Percentiles rank a stretch among this genome's conserved stretches.
Evolutionary conservation across 2,329 filamentous ascomycete genomes (phyloP).

Genomic region (Colletotrichum shisoi): DNA sequence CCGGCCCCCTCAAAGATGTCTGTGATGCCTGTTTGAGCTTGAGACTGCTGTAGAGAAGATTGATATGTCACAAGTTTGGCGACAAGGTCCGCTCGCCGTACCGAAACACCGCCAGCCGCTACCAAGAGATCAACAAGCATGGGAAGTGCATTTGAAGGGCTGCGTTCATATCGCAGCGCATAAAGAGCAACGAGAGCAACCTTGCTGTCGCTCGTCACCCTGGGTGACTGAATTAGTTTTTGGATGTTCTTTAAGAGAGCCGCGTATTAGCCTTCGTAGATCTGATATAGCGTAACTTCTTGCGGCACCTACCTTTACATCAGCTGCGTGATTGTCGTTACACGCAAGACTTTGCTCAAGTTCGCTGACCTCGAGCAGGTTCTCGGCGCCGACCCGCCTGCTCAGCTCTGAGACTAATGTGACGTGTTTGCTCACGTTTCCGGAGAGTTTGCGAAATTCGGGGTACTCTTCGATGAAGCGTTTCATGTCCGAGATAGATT

Average conservation of each 20-base stretch:
- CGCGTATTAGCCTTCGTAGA: not conserved
- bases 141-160: conserved; percentile 81
- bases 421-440: conserved; percentile 98
- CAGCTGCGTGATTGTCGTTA: conserved; percentile 90
- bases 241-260: conserved; percentile 72
- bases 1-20: conserved; percentile 92
- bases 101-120: conserved; percentile 81
- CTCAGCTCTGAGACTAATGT: conserved; percentile 94
- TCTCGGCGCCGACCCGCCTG: conserved; percentile 83
- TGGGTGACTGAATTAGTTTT: conserved; percentile 80
- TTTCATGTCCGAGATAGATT: conserved; percentile 98
- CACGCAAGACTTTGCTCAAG: conserved; percentile 96
- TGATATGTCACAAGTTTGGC: conserved; percentile 85
- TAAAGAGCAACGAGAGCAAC: conserved; percentile 92
- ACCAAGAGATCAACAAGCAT: conserved; percentile 86
- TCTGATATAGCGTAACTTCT: not conserved
- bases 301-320: conserved; percentile 75
- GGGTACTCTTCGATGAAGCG: conserved; percentile 99
- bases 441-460: conserved; percentile 94
- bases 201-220: conserved; percentile 82
- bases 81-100: conserved; percentile 79
- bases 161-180: conserved; percentile 87
- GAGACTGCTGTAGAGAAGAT: conserved; percentile 80
- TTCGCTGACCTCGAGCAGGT: conserved; percentile 93
- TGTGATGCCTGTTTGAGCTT: conserved; percentile 78